Base-by-base conservation (phyloP, 306 rosid genomes). In the Rosa lucieae region DNA sequence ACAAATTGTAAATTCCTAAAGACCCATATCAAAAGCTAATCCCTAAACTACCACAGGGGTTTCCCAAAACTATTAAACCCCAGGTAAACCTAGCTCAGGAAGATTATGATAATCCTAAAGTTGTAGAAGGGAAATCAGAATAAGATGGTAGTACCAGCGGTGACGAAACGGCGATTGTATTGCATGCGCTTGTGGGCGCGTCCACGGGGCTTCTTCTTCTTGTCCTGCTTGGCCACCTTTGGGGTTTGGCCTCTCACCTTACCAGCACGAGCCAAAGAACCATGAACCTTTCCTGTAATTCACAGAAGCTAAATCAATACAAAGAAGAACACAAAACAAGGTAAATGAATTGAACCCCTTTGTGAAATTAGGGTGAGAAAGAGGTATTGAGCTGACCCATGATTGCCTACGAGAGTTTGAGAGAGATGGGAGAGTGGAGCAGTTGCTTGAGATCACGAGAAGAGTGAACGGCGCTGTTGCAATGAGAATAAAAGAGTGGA, bases 151-250 rank as follows among this genome's bases (percentile, higher is more conserved):
- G 48, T 65, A 87, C 86, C 90, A 4, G 90, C 90, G 18, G 90
- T 84, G 78, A 87, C 88, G 76, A 87, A 87, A 48, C 90, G 83
- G 75, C 90, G 88, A 32, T 87, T 87, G 90, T 87, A 87, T 72
- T 87, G 90, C 86, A 87, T 78, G 69, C 88, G 86, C 87, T 87
- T 87, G 82, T 84, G 78, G 26, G 90, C 88, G 26, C 90, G 90
- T 53, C 88, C 90, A 10, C 90, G 78, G 66, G 88, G 90, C 78
- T 84, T 82, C 86, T 87, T 87, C 85, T 87, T 84, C 88, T 87
- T 85, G 46, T 87, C 90, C 74, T 84, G 88, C 85, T 87, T 87
- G 15, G 90, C 88, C 69, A 87, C 88, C 62, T 87, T 87, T 37
- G 88, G 90, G 10, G 90, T 85, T 77, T 86, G 89, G 21, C 89